These are phyloP conservation scores for Ceratonia siliqua DNA, from an alignment of 306 rosid genomes.

Conservation along the genomic window DNA sequence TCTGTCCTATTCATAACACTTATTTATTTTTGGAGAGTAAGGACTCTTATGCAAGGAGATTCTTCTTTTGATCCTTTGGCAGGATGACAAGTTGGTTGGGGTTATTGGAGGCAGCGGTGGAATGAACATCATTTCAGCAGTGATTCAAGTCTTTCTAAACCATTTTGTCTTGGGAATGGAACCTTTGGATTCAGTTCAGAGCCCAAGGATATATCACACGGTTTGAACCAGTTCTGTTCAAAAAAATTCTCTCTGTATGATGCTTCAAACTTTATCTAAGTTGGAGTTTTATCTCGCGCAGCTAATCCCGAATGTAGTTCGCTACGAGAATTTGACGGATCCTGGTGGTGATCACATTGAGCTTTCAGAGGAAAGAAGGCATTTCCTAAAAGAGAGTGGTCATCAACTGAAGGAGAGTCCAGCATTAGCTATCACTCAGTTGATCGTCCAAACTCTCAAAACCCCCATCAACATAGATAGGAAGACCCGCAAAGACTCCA, in stretches of 20 bases:
- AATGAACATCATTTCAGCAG: conserved; percentile 71
- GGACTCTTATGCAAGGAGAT: neutral
- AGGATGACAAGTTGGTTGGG: conserved; percentile 73
- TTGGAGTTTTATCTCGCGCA: conserved; percentile 39
- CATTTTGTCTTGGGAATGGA: conserved; percentile 68
- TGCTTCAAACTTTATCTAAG: conserved; percentile 26
- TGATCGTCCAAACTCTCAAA: conserved; percentile 60
- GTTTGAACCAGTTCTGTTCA: conserved; percentile 33
- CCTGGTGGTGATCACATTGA: conserved; percentile 67
- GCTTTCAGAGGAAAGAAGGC: conserved; percentile 50
- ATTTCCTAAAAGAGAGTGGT: conserved; percentile 65
- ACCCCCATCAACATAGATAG: conserved; percentile 36
- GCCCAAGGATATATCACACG: conserved; percentile 76
- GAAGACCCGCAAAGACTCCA: conserved; percentile 36
- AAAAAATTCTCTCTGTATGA: neutral
- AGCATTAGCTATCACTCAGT: conserved; percentile 66
- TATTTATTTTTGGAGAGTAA: neutral
- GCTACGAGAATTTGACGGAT: conserved; percentile 67
- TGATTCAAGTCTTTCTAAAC: conserved; percentile 70
- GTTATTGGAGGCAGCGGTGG: conserved; percentile 93
- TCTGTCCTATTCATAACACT: neutral
- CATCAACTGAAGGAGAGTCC: conserved; percentile 47
- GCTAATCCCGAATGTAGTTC: conserved; percentile 74
- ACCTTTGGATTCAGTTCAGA: conserved; percentile 74
- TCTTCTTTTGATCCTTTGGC: conserved; percentile 30